Evolutionary conservation across 768 basidiomycete species (phyloP).

Genomic region (Leccinum fibrillosum): DNA sequence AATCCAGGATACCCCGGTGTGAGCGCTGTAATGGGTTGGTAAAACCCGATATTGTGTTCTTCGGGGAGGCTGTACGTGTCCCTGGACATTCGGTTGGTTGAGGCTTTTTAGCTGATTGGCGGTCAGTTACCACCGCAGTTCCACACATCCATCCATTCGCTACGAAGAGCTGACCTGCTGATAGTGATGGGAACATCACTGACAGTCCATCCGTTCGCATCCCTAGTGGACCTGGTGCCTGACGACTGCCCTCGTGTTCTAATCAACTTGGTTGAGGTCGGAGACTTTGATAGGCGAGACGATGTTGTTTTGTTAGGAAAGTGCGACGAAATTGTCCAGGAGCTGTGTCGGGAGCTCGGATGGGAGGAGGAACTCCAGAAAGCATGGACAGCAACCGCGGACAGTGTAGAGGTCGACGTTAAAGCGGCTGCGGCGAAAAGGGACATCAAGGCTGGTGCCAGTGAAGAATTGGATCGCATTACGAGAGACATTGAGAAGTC

Average conservation of each 20-base stretch:
- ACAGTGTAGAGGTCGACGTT: constrained; percentile 21
- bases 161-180: constrained; percentile 76
- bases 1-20: constrained; percentile 63
- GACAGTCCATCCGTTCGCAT: constrained; percentile 84
- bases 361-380: constrained; percentile 65
- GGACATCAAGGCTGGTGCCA: constrained; percentile 5
- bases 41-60: constrained; percentile 95
- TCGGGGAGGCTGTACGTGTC: constrained; percentile 70
- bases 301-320: constrained; percentile 67
- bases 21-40: constrained; percentile 66
- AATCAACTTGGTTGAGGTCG: constrained; percentile 83
- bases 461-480: constrained; percentile 27
- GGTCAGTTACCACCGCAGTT: constrained; percentile 72
- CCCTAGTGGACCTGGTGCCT: constrained; percentile 58
- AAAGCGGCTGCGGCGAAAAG: constrained; percentile 2
- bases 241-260: constrained; percentile 73
- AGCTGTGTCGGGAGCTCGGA: constrained; percentile 64
- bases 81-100: neutral
- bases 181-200: constrained; percentile 91
- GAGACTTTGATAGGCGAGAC: constrained; percentile 54
- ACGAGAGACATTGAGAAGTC: constrained; percentile 22
- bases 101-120: neutral
- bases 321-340: constrained; percentile 64
- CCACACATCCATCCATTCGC: constrained; percentile 47
- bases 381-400: constrained; percentile 52